Percentiles rank a stretch among this genome's conserved stretches.
These are phyloP conservation scores for Chaetothyriales sp. DNA, from an alignment of 2,329 filamentous ascomycete genomes.

Conservation along the genomic window DNA sequence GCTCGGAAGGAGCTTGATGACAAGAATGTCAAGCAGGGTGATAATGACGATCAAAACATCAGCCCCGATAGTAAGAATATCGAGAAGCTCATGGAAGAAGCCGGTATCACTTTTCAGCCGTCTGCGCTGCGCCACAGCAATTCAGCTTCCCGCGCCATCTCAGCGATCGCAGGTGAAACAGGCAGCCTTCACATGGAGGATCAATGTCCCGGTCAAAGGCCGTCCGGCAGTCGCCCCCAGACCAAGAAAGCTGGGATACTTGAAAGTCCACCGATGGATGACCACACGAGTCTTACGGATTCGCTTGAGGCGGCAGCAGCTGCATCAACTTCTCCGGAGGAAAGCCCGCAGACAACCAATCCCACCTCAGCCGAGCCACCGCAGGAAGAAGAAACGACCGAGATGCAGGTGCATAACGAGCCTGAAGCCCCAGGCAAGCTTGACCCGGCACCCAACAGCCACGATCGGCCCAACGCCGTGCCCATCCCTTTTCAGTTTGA, in stretches of 20 bases:
- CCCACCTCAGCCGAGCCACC: not conserved
- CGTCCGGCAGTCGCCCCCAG: not conserved
- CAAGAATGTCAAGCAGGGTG: not conserved
- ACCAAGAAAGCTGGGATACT: not conserved
- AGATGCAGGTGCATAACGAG: not conserved
- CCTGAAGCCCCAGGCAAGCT: conserved; percentile 8
- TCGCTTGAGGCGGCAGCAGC: not conserved
- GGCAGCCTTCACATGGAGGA: not conserved
- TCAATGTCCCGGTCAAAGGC: not conserved
- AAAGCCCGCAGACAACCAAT: not conserved
- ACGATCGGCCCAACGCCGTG: conserved; percentile 8
- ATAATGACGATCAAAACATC: not conserved
- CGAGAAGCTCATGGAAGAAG: not conserved
- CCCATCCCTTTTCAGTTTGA: conserved; percentile 17
- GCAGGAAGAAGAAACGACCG: not conserved
- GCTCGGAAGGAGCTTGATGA: conserved; percentile 1
- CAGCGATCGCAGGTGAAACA: too few species aligned
- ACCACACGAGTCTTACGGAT: not conserved
- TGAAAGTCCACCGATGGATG: not conserved
- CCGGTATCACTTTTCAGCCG: not conserved
- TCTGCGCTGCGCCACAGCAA: not conserved
- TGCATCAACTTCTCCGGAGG: not conserved
- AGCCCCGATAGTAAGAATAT: not conserved
- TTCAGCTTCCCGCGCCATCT: not conserved
- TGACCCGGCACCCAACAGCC: conserved; percentile 3